Conservation (phyloP, 192 early-diverging fungal genomes). For the Coemansia aciculifera region DNA sequence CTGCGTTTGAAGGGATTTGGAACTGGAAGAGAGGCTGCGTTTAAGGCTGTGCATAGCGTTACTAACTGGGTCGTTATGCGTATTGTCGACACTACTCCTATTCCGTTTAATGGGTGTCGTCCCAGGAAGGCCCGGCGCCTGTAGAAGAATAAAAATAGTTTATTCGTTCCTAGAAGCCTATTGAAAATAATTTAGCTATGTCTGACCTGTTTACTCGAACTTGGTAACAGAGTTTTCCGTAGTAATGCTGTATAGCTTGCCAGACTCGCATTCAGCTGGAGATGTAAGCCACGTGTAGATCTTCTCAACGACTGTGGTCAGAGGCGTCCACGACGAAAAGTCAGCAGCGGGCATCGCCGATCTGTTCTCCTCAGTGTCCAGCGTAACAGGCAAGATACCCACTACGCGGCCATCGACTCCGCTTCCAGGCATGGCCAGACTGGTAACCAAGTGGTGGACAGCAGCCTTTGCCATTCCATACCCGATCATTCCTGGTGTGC, state of each 20-base stretch:
- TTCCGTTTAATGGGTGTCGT: conserved; percentile 88
- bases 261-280: conserved; percentile 27
- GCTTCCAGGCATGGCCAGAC: conserved; percentile 63
- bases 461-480: conserved; percentile 95
- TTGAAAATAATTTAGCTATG: background rate
- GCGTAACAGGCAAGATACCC: conserved; percentile 69
- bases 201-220: conserved; percentile 9
- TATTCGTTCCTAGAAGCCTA: background rate
- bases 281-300: conserved; percentile 34
- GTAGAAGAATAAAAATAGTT: conserved; percentile 37
- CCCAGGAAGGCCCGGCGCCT: conserved; percentile 86
- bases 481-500: conserved; percentile 81
- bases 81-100: conserved; percentile 86
- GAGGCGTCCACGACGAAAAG: conserved; percentile 81
- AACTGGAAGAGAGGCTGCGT: conserved; percentile 85
- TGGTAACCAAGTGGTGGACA: conserved; percentile 85
- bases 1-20: conserved; percentile 89
- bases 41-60: conserved; percentile 75
- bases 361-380: conserved; percentile 93
- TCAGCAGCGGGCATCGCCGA: conserved; percentile 83
- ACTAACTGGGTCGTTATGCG: conserved; percentile 75
- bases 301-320: conserved; percentile 62
- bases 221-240: conserved; percentile 29
- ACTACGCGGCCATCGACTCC: conserved; percentile 78
- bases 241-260: conserved; percentile 35